These are phyloP conservation scores for Cephalotrichum gorgonifer DNA, from an alignment of 2,329 filamentous ascomycete genomes.

Conservation along the genomic window DNA sequence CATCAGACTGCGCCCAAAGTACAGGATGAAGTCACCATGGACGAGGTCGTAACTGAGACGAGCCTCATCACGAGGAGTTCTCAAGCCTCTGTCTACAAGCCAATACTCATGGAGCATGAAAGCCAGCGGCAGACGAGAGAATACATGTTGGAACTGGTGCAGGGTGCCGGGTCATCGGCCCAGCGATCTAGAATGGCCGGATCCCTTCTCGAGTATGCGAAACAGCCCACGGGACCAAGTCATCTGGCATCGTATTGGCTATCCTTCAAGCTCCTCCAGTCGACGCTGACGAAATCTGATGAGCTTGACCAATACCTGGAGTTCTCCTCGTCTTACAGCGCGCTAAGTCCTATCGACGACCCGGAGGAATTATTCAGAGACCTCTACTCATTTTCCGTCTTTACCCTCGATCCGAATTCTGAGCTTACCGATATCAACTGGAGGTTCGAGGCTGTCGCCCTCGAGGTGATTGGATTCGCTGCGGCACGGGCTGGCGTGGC, in stretches of 20 bases:
- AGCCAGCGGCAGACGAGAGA: constrained; percentile 53
- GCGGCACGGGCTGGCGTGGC: constrained; percentile 54
- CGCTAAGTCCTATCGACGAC: constrained; percentile 19
- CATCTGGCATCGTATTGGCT: constrained; percentile 73
- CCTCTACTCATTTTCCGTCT: constrained; percentile 59
- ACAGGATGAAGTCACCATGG: not conserved
- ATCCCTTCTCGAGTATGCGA: constrained; percentile 54
- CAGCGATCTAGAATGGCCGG: constrained; percentile 50
- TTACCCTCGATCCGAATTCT: constrained; percentile 44
- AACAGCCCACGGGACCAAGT: constrained; percentile 43
- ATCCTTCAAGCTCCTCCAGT: constrained; percentile 59
- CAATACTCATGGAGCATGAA: constrained; percentile 52
- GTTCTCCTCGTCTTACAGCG: constrained; percentile 15
- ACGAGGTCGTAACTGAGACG: not conserved
- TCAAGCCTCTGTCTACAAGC: constrained; percentile 33
- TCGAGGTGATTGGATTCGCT: constrained; percentile 72
- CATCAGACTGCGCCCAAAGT: constrained; percentile 5
- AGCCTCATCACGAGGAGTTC: not conserved
- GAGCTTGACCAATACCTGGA: constrained; percentile 60
- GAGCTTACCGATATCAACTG: constrained; percentile 48
- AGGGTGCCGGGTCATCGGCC: constrained; percentile 43
- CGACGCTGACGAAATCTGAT: constrained; percentile 36
- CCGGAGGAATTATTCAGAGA: constrained; percentile 46
- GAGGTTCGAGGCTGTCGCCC: constrained; percentile 65
- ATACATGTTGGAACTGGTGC: constrained; percentile 48